Evolutionary conservation across 2,329 filamentous ascomycete species (phyloP).

Genomic region (Ilyonectria robusta): DNA sequence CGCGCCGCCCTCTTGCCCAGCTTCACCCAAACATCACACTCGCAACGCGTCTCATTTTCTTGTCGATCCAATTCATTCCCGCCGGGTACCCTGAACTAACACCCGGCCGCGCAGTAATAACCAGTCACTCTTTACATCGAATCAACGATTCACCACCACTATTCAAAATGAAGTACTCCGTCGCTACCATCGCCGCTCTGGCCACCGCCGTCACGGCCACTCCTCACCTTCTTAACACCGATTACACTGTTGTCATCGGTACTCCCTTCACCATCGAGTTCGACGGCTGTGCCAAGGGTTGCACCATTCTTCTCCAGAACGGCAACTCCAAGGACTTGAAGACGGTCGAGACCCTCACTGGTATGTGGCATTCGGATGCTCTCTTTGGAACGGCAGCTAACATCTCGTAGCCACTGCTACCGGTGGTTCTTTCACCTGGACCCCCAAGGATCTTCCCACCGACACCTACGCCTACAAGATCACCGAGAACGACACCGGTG

Average conservation of each 20-base stretch:
- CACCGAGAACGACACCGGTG: conserved; percentile 36
- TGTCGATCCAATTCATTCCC: conserved; percentile 8
- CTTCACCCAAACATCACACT: background rate
- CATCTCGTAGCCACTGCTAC: conserved; percentile 28
- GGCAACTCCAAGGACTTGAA: conserved; percentile 49
- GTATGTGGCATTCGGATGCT: conserved; percentile 41
- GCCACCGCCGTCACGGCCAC: conserved; percentile 48
- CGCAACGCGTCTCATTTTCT: background rate
- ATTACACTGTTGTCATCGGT: conserved; percentile 48
- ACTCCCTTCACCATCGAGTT: conserved; percentile 52
- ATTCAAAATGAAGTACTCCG: conserved; percentile 56
- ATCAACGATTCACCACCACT: conserved; percentile 29
- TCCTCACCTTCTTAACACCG: conserved; percentile 52
- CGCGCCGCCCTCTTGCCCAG: background rate
- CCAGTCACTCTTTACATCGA: conserved; percentile 46
- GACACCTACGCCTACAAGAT: conserved; percentile 56
- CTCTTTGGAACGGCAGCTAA: conserved; percentile 5
- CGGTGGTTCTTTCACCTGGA: conserved; percentile 49
- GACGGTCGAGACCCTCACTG: conserved; percentile 49
- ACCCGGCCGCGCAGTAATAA: conserved; percentile 39
- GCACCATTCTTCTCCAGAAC: conserved; percentile 54
- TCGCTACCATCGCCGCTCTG: conserved; percentile 49
- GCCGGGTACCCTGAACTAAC: conserved; percentile 31
- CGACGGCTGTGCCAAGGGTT: conserved; percentile 50
- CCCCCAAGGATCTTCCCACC: conserved; percentile 45